Evolutionary conservation across 2,329 filamentous ascomycete genomes (phyloP).

Genomic region (Byssoonygena ceratinophila): DNA sequence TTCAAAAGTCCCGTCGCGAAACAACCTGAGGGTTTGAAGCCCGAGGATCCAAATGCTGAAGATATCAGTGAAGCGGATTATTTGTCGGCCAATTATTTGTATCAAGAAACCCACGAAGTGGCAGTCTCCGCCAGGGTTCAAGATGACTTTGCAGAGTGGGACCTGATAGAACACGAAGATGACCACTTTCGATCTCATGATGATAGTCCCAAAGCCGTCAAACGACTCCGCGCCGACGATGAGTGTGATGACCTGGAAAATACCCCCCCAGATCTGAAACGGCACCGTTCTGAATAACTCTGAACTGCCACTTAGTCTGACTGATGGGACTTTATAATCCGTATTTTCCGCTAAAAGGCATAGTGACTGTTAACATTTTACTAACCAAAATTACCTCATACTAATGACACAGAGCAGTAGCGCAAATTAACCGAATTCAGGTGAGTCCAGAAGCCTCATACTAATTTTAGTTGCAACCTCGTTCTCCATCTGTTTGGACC

Average conservation of each 20-base stretch:
- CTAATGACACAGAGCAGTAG: neutral
- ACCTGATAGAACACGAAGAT: constrained; percentile 22
- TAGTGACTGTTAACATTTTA: neutral
- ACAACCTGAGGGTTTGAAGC: neutral
- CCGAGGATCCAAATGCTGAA: neutral
- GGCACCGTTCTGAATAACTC: constrained; percentile 15
- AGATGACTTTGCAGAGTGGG: constrained; percentile 3
- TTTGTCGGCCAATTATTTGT: constrained; percentile 8
- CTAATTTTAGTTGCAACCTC: neutral
- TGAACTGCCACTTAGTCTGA: neutral
- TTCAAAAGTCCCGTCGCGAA: constrained; percentile 21
- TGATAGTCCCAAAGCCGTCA: constrained; percentile 17
- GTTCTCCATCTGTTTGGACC: neutral
- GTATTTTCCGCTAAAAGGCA: neutral
- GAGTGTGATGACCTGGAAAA: constrained; percentile 9
- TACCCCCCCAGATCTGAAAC: constrained; percentile 11
- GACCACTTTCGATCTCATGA: constrained; percentile 22
- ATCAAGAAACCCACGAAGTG: constrained; percentile 21
- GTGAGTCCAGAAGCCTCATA: neutral
- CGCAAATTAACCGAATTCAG: neutral
- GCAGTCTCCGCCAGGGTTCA: constrained; percentile 20
- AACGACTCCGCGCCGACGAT: constrained; percentile 14
- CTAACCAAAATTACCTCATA: neutral
- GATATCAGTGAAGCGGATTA: constrained; percentile 4
- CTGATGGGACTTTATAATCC: neutral